These are phyloP conservation scores for Orbilia ellipsospora DNA, from an alignment of 2,329 filamentous ascomycete species.

Conservation along the genomic window DNA sequence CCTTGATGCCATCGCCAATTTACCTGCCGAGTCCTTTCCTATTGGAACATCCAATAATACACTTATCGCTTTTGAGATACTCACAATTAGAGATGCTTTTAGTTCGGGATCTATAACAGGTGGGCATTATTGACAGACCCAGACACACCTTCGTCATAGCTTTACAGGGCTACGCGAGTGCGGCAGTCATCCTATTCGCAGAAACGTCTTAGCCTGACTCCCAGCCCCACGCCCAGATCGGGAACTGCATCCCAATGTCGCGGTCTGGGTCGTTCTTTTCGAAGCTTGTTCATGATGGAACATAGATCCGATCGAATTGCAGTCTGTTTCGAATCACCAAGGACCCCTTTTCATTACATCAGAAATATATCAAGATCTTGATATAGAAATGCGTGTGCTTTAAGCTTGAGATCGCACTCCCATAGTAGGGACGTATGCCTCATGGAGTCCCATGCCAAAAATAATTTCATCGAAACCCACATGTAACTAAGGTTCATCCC, in stretches of 20 bases:
- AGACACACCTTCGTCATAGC: constrained; percentile 55
- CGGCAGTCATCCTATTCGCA: constrained; percentile 55
- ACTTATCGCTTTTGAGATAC: constrained; percentile 33
- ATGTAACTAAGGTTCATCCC: constrained; percentile 46
- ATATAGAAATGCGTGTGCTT: constrained; percentile 29
- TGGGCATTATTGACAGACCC: constrained; percentile 48
- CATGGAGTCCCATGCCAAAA: constrained; percentile 30
- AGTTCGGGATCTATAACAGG: constrained; percentile 52
- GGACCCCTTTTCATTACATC: constrained; percentile 51
- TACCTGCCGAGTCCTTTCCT: constrained; percentile 23
- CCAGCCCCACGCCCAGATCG: constrained; percentile 54
- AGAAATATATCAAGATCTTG: constrained; percentile 36
- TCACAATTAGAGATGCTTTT: constrained; percentile 27
- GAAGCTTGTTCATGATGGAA: constrained; percentile 33
- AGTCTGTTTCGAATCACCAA: constrained; percentile 20
- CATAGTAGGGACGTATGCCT: constrained; percentile 13
- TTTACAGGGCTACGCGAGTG: constrained; percentile 55
- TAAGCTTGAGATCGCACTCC: constrained; percentile 15
- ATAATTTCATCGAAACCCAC: constrained; percentile 54
- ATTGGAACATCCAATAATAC: constrained; percentile 12
- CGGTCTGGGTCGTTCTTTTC: constrained; percentile 55
- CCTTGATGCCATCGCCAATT: constrained; percentile 44
- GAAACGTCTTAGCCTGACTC: constrained; percentile 36
- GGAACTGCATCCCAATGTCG: constrained; percentile 36
- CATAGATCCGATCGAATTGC: constrained; percentile 46